Conservation (phyloP, 306 rosid genomes). For the Prunus campanulata region DNA sequence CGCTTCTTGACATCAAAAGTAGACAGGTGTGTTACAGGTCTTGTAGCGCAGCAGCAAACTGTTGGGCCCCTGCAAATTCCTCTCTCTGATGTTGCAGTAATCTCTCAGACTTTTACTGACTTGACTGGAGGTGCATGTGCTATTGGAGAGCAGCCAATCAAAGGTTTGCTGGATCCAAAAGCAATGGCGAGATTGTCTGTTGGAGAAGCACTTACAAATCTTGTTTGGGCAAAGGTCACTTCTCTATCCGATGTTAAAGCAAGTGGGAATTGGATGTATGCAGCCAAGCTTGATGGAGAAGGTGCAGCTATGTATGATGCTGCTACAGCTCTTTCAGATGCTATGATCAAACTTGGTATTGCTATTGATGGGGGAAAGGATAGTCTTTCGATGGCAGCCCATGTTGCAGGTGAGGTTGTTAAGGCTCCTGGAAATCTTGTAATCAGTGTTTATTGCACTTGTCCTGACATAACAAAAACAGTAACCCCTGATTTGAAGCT, state of each 20-base stretch:
- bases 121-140: slow-evolving; percentile 90
- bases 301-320: slow-evolving; percentile 94
- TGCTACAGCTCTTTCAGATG: slow-evolving; percentile 67
- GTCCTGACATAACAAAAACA: slow-evolving; percentile 89
- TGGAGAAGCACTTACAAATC: slow-evolving; percentile 95
- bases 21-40: slow-evolving; percentile 86
- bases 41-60: slow-evolving; percentile 91
- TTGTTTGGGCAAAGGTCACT: slow-evolving; percentile 89
- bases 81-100: slow-evolving; percentile 85
- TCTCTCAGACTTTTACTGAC: slow-evolving; percentile 65
- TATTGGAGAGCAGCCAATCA: slow-evolving; percentile 86
- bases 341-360: slow-evolving; percentile 86
- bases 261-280: slow-evolving; percentile 95
- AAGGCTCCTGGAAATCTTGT: slow-evolving; percentile 97
- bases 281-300: slow-evolving; percentile 93
- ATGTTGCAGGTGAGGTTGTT: slow-evolving; percentile 69
- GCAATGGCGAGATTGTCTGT: slow-evolving; percentile 95
- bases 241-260: slow-evolving; percentile 88
- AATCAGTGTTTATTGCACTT: slow-evolving; percentile 83
- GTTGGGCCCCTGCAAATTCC: slow-evolving; percentile 90
- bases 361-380: slow-evolving; percentile 96
- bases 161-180: slow-evolving; percentile 82
- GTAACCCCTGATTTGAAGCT: slow-evolving; percentile 88
- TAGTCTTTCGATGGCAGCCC: slow-evolving; percentile 95
- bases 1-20: slow-evolving; percentile 75